Evolutionary conservation across 345 rosid species (phyloP).

Genomic region (Camelina hispida): DNA sequence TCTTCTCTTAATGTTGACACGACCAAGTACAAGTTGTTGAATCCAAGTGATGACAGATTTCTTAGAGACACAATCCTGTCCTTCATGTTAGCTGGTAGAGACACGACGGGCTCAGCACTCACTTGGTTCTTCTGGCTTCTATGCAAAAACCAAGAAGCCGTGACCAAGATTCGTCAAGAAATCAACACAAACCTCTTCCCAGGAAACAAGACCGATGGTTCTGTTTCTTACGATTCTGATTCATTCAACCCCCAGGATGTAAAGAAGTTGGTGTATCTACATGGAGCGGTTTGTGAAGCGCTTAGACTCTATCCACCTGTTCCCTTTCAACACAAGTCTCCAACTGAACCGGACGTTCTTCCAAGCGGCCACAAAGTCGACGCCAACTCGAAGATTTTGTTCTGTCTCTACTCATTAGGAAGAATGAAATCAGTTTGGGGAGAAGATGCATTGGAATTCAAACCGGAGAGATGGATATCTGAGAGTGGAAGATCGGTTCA

Average conservation of each 20-base stretch:
- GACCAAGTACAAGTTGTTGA: conserved; percentile 20
- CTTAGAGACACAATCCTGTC: conserved; percentile 49
- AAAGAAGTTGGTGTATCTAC: conserved; percentile 50
- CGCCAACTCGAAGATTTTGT: conserved; percentile 41
- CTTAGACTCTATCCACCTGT: conserved; percentile 55
- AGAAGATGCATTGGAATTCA: conserved; percentile 51
- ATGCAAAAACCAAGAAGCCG: conserved; percentile 33
- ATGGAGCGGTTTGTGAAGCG: conserved; percentile 50
- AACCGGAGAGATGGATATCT: conserved; percentile 55
- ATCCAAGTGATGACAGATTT: conserved; percentile 43
- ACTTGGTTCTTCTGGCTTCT: conserved; percentile 62
- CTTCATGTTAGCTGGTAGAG: conserved; percentile 53
- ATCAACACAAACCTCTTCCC: conserved; percentile 16
- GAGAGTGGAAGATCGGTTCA: conserved; percentile 37
- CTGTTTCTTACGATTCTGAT: conserved; percentile 11
- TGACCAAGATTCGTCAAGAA: conserved; percentile 49
- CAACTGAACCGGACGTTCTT: conserved; percentile 46
- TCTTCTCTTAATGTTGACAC: conserved; percentile 42
- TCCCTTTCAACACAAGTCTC: conserved; percentile 48
- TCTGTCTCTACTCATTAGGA: conserved; percentile 45
- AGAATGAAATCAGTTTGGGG: conserved; percentile 56
- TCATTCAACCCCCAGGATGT: conserved; percentile 28
- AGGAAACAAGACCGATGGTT: conserved; percentile 2
- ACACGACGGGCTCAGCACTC: conserved; percentile 52
- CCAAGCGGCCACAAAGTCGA: conserved; percentile 55